Base-by-base conservation (phyloP, 192 early-diverging fungal genomes). In the Umbelopsis sp. region DNA sequence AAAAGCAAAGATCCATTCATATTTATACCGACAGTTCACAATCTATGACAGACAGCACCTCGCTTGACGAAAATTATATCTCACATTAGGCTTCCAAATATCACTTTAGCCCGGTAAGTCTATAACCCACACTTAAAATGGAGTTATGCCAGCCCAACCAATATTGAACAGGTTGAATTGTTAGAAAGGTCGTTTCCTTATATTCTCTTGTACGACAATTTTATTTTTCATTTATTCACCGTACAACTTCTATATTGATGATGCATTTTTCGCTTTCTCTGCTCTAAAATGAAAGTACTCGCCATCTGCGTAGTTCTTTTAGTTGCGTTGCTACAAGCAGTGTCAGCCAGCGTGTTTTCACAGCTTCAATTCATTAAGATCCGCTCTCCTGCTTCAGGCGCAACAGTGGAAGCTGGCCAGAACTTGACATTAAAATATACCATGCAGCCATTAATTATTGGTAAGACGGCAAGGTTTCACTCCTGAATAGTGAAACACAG, bases 281-380 rank as follows among this genome's bases (percentile, higher is more conserved):
- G 26, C 56, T 62, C 29, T 36, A 29, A 20, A 32, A 62, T 62
- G 56, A 62, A 62, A 62, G 17, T 32, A 34, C 26, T 62, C 20
- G 29, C 26, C 29, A 17, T 32, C 31, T 34, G 31, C 29, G 17
- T 16, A 31, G 29, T 62, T 22, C 56, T 78, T 34, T 26, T 70
- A 22, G 16, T 71, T 8, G 71, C 66, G 8, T 62, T 72, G 17
- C 12, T 77, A 32, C 77, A 78, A 34, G 44, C 70, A 22, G 73
- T 56, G 1, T 54, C 49, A 24, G 77, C 69, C 20, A 68, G 68
- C 44, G 69, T 78, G 31, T 78, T 66, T 47, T 71, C 68, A 34
- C 77, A 78, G 31, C 65, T 78, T 17, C 77, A 78, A 41, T 78
- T 78, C 51, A 78, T 78, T 8, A 78, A 78, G 22, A 78, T 78